Conservation (phyloP, 75 land plant species). For the Picea glauca region DNA sequence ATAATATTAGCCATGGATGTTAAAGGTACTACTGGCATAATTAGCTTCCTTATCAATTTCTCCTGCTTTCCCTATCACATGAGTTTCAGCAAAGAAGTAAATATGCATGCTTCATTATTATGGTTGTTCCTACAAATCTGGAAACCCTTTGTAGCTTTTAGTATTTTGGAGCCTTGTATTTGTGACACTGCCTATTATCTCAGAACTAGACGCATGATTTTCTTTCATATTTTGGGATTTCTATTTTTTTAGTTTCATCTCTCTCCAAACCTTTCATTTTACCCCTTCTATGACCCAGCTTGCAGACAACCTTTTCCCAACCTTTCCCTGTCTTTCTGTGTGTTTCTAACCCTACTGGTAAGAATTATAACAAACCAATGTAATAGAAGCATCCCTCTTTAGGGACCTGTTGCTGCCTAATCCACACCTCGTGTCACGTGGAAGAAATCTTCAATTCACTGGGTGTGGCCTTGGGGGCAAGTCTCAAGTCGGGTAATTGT, state of each 20-base stretch:
- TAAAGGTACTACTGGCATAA: not conserved
- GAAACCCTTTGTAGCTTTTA: not conserved
- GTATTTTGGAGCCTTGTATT: not conserved
- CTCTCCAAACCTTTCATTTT: not conserved
- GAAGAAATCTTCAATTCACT: too few relatives aligned
- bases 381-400: not conserved
- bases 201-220: not conserved
- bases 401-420: not conserved
- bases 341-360: not conserved
- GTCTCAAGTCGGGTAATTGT: too few relatives aligned
- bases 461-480: too few relatives aligned
- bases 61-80: not conserved
- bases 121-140: not conserved
- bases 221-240: not conserved
- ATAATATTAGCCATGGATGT: not conserved
- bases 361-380: not conserved
- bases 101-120: not conserved
- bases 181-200: not conserved
- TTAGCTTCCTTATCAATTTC: not conserved
- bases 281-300: not conserved
- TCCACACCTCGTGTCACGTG: too few relatives aligned
- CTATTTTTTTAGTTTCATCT: too few relatives aligned
- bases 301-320: not conserved
- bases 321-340: not conserved
- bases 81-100: not conserved